A percentile compares a stretch with the other conserved stretches of the same genome.
These are phyloP conservation scores for Lyophyllum semitale DNA, from an alignment of 768 basidiomycete species.

Conservation along the genomic window DNA sequence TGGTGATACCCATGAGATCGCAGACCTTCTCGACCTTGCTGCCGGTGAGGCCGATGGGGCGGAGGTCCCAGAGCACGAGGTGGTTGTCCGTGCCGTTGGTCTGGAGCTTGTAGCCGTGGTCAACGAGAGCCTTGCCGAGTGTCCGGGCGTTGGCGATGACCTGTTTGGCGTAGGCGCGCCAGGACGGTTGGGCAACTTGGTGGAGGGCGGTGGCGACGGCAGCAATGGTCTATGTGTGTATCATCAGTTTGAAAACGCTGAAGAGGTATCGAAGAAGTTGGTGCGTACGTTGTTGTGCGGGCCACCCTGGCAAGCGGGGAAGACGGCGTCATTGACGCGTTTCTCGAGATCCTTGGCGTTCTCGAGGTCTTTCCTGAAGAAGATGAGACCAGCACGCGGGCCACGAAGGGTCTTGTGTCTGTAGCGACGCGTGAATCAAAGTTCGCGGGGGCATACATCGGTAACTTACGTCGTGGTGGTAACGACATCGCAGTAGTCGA, in stretches of 20 bases:
- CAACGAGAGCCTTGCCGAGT: slow-evolving; percentile 70
- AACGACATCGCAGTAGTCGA: slow-evolving; percentile 95
- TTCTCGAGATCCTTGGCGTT: slow-evolving; percentile 87
- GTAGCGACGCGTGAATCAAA: slow-evolving; percentile 7
- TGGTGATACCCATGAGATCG: slow-evolving; percentile 94
- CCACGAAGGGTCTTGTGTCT: slow-evolving; percentile 99
- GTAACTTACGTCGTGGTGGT: slow-evolving; percentile 88
- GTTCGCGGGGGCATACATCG: background rate
- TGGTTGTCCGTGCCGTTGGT: slow-evolving; percentile 98
- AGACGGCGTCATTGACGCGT: slow-evolving; percentile 96
- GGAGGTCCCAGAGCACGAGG: slow-evolving; percentile 95
- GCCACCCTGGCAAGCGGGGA: slow-evolving; percentile 99
- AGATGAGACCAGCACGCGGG: slow-evolving; percentile 95
- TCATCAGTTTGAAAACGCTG: background rate
- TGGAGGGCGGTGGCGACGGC: slow-evolving; percentile 90
- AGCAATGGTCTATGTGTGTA: slow-evolving; percentile 74
- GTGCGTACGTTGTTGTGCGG: slow-evolving; percentile 91
- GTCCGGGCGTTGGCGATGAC: slow-evolving; percentile 87
- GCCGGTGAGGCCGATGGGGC: slow-evolving; percentile 94
- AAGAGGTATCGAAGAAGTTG: background rate
- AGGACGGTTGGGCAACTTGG: slow-evolving; percentile 88
- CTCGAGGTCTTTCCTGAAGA: slow-evolving; percentile 93
- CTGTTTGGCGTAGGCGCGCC: slow-evolving; percentile 91
- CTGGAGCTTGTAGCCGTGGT: slow-evolving; percentile 92
- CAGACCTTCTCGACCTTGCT: slow-evolving; percentile 99